Evolutionary conservation across 352 stramenopile genomes (phyloP), one percentile per base, ranked within the genome.

Genomic region (Globisporangium acanthophoron): DNA sequence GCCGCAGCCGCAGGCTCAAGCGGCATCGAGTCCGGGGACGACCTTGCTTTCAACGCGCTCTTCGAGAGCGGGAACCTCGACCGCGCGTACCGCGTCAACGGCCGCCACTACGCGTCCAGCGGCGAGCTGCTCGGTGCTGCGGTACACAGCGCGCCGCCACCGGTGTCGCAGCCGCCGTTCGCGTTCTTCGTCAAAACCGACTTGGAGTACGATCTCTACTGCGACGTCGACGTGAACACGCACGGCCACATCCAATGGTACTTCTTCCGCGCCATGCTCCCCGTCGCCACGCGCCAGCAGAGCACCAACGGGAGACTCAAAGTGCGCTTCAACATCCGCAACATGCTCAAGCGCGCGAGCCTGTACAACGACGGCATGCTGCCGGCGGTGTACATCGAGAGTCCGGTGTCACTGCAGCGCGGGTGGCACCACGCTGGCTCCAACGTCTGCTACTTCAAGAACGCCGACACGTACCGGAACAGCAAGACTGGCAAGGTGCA

Each of bases 171-270:
- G 3, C 41, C 65, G 37, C 79, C 79, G 5, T 83, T 86, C 49
- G 56, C 69, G 13, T 87, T 78, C 66, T 85, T 87, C 35, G 71
- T 72, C 46, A 76, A 82, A 35, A 67, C 63, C 18, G 76, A 89
- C 50, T 62, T 70, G 24, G 82, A 92, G 59, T 90, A 88, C 64
- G 82, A 92, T 58, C 62, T 90, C 39, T 89, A 85, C 43, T 87
- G 78, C 60, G 78, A 90, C 56, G 78, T 64, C 8, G 82, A 92
- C 66, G 50, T 88, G 5, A 80, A 79, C 54, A 90, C 82, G 3
- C 71, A 85, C 33, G 82, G 82, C 18, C 81, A 95, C 59, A 82
- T 94, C 54, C 88, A 96, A 67, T 97, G 88, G 87, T 97, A 92
- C 59, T 96, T 94, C 54, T 97, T 96, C 61, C 69, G 75, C 11